These are phyloP conservation scores for Fusarium beomiforme DNA, from an alignment of 2,329 filamentous ascomycete species.

Conservation along the genomic window DNA sequence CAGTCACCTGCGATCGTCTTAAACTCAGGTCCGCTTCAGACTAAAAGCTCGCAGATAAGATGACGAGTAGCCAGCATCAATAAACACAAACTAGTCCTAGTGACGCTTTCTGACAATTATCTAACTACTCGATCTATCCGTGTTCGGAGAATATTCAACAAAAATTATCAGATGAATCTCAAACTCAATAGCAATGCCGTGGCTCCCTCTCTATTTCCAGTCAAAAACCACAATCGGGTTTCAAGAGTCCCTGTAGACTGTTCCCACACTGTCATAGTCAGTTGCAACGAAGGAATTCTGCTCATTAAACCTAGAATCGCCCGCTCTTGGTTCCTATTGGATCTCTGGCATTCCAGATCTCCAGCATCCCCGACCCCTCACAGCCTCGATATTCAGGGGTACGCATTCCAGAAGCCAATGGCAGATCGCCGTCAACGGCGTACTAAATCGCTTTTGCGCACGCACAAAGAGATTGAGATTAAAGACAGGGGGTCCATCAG, in stretches of 20 bases:
- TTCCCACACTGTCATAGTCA: slow-evolving; percentile 1
- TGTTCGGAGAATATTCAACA: background rate
- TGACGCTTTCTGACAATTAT: background rate
- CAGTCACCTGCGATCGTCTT: background rate
- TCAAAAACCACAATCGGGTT: slow-evolving; percentile 20
- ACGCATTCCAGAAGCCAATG: slow-evolving; percentile 20
- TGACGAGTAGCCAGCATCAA: background rate
- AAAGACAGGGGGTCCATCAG: slow-evolving; percentile 12
- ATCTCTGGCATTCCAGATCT: slow-evolving; percentile 27
- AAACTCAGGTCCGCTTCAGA: slow-evolving; percentile 4
- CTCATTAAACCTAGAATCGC: slow-evolving; percentile 4
- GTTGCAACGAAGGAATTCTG: background rate
- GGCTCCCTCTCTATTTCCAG: slow-evolving; percentile 1
- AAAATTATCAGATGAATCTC: background rate
- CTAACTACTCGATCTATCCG: background rate
- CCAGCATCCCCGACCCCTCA: slow-evolving; percentile 14
- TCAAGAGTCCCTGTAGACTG: slow-evolving; percentile 1
- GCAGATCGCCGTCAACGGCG: background rate
- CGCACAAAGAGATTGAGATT: slow-evolving; percentile 16
- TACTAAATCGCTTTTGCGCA: background rate
- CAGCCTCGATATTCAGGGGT: slow-evolving; percentile 36
- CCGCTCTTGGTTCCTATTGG: slow-evolving; percentile 10
- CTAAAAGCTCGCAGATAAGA: slow-evolving; percentile 1
- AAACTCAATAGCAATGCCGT: background rate
- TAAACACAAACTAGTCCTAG: background rate